Evolutionary conservation across 192 early-diverging fungal genomes (phyloP).

Genomic region (Coemansia sp.): DNA sequence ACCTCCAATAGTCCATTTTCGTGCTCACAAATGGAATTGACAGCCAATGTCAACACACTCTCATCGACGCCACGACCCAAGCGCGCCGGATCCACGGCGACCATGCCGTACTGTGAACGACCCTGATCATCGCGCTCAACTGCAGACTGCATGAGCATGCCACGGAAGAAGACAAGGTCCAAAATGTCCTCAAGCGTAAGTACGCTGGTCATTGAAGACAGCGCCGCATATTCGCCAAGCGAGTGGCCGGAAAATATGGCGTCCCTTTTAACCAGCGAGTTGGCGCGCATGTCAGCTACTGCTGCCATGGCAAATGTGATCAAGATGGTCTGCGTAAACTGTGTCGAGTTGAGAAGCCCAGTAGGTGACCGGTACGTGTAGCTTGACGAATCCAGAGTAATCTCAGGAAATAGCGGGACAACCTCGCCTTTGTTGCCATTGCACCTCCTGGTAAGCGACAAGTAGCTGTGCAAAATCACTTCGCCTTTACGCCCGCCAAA

Average conservation of each 20-base stretch:
- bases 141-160: conserved; percentile 95
- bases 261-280: conserved; percentile 77
- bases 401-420: conserved; percentile 36
- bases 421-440: background rate
- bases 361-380: conserved; percentile 81
- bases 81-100: conserved; percentile 86
- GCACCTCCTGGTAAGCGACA: conserved; percentile 16
- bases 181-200: conserved; percentile 79
- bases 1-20: conserved; percentile 78
- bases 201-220: no score
- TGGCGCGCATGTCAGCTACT: conserved; percentile 84
- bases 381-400: conserved; percentile 69
- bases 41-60: conserved; percentile 65
- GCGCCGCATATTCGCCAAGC: conserved; percentile 69
- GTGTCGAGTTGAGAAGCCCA: conserved; percentile 89
- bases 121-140: conserved; percentile 79
- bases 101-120: conserved; percentile 92
- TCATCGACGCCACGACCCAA: conserved; percentile 60
- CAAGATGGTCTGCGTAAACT: conserved; percentile 90
- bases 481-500: conserved; percentile 79
- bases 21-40: conserved; percentile 76
- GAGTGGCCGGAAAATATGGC: conserved; percentile 91
- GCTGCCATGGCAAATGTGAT: conserved; percentile 84
- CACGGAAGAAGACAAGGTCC: conserved; percentile 92
- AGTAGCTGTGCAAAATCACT: conserved; percentile 75